These are phyloP conservation scores for Schrenkiella parvula DNA, from an alignment of 345 rosid species.

Conservation along the genomic window DNA sequence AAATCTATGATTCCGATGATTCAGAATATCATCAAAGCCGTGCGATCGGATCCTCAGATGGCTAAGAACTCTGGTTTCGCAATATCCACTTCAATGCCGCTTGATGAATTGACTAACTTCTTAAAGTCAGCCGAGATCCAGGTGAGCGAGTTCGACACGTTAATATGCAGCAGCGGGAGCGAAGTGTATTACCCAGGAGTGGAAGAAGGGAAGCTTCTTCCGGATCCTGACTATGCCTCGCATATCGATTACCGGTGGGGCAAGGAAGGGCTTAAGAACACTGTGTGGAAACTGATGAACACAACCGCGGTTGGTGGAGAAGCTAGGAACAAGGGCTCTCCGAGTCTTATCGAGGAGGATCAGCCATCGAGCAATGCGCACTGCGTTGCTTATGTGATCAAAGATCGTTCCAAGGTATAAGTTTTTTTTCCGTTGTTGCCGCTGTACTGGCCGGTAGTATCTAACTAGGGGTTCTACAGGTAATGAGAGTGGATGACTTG, in stretches of 20 bases:
- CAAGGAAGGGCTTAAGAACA: conserved; percentile 75
- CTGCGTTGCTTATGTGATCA: conserved; percentile 67
- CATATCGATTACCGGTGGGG: conserved; percentile 97
- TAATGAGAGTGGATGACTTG: conserved; percentile 71
- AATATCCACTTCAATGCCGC: conserved; percentile 78
- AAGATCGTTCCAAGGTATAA: conserved; percentile 64
- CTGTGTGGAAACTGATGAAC: conserved; percentile 85
- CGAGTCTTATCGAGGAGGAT: conserved; percentile 59
- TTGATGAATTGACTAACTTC: conserved; percentile 55
- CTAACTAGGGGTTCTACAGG: conserved; percentile 41
- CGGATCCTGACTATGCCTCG: conserved; percentile 80
- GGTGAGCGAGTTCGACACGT: conserved; percentile 71
- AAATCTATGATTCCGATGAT: conserved; percentile 49
- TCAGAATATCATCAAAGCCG: conserved; percentile 63
- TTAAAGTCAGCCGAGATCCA: conserved; percentile 64
- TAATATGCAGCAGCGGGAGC: conserved; percentile 92
- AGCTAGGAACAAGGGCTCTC: conserved; percentile 33
- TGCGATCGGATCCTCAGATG: conserved; percentile 52
- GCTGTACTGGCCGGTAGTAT: neutral
- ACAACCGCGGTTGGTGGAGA: conserved; percentile 47
- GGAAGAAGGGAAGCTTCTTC: conserved; percentile 66
- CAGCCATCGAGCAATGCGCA: conserved; percentile 55
- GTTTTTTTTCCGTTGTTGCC: neutral
- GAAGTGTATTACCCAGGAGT: conserved; percentile 84
- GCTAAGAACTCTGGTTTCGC: conserved; percentile 69